phyloP scores from a whole-genome alignment of 148 eudicot genomes.

The Linanthus parryae region DNA sequence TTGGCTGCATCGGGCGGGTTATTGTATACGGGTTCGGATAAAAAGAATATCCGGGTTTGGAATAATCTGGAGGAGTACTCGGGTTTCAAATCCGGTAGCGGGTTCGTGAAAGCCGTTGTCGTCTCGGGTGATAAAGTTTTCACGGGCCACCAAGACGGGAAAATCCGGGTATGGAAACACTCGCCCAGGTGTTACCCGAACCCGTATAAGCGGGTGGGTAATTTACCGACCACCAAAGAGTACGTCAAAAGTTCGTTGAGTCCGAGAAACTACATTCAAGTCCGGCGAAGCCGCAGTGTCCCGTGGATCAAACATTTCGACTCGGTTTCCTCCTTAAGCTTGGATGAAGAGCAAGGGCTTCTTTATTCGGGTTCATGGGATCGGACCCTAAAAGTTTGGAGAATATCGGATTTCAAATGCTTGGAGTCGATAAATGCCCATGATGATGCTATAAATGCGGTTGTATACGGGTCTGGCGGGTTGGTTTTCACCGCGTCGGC shows the following conservation, averaged over 20 bases:
- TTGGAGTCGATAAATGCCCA: constrained; percentile 70
- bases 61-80: constrained; percentile 51
- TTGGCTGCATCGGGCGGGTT: constrained; percentile 32
- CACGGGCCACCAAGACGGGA: constrained; percentile 93
- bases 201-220: constrained; percentile 55
- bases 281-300: constrained; percentile 44
- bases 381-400: constrained; percentile 72
- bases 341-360: constrained; percentile 49
- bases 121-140: constrained; percentile 36
- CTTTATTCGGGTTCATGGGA: constrained; percentile 94
- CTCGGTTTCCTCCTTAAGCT: constrained; percentile 66
- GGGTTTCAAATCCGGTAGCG: constrained; percentile 69
- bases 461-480: constrained; percentile 46
- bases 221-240: constrained; percentile 54
- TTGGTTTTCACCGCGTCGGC: constrained; percentile 81
- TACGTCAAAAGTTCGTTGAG: constrained; percentile 50
- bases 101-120: constrained; percentile 75
- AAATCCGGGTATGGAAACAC: constrained; percentile 63
- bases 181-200: neutral
- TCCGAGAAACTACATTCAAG: constrained; percentile 60
- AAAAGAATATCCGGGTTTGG: constrained; percentile 47
- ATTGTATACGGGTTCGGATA: constrained; percentile 45
- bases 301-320: constrained; percentile 62
- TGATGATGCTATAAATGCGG: constrained; percentile 68
- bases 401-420: constrained; percentile 66